Evolutionary conservation across 1,139 yeast species (phyloP).

Genomic region (Nakaseomyces nivariensis): DNA sequence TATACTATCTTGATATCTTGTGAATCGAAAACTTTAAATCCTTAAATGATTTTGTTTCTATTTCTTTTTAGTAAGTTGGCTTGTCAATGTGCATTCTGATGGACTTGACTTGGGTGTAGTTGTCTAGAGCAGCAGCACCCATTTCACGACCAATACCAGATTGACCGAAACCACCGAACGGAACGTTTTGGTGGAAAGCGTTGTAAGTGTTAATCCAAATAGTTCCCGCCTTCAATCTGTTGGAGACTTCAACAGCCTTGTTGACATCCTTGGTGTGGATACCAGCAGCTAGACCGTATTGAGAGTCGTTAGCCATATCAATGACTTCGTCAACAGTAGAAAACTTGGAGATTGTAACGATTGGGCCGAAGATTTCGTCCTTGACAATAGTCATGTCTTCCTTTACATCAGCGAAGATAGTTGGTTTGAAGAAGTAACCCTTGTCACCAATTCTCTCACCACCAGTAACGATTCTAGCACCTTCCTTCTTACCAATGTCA

Average conservation of each 20-base stretch:
- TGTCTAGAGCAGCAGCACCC: constrained; percentile 59
- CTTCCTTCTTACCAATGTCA: constrained; percentile 48
- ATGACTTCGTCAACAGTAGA: constrained; percentile 54
- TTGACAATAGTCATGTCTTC: constrained; percentile 57
- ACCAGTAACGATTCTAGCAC: constrained; percentile 51
- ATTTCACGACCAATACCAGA: constrained; percentile 68
- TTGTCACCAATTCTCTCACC: constrained; percentile 49
- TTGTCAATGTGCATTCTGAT: constrained; percentile 32
- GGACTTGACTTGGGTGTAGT: constrained; percentile 56
- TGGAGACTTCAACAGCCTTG: constrained; percentile 49
- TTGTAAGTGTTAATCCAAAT: constrained; percentile 49
- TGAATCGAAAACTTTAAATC: too few relatives aligned
- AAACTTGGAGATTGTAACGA: constrained; percentile 57
- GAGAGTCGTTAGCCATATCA: constrained; percentile 50
- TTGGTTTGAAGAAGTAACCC: constrained; percentile 70
- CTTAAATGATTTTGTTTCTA: not conserved
- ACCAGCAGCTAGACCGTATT: constrained; percentile 69
- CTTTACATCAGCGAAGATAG: constrained; percentile 63
- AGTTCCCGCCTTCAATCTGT: constrained; percentile 61
- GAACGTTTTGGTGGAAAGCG: constrained; percentile 49
- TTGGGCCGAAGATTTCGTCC: constrained; percentile 83
- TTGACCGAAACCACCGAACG: constrained; percentile 55
- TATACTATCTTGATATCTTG: too few relatives aligned
- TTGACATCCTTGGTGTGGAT: constrained; percentile 51
- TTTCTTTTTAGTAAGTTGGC: constrained; percentile 8